A percentile compares a stretch with the other conserved stretches of the same genome.
Evolutionary conservation across 768 basidiomycete genomes (phyloP).

Genomic region (Hirschioporus abietinus): DNA sequence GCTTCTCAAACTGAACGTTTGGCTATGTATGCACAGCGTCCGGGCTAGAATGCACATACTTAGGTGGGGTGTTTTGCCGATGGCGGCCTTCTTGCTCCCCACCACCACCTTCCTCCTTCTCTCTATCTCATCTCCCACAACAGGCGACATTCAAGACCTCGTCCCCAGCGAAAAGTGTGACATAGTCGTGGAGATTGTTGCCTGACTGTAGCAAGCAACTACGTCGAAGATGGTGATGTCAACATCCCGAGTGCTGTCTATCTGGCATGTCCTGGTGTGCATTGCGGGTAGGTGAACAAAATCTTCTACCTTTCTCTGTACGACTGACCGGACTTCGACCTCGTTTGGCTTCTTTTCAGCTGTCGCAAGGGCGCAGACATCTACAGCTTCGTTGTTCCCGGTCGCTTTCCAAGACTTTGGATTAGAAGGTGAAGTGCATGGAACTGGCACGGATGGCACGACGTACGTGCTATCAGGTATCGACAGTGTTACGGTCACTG

Average conservation of each 20-base stretch:
- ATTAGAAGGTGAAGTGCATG: not conserved
- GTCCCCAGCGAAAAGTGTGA: too few relatives aligned
- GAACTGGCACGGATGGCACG: conserved; percentile 4
- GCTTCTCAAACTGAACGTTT: not conserved
- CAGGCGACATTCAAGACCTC: not conserved
- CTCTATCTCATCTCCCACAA: not conserved
- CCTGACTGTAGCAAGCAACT: not conserved
- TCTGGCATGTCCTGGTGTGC: not conserved
- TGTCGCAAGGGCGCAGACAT: not conserved
- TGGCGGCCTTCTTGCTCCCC: not conserved
- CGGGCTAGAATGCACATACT: not conserved
- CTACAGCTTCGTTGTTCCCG: not conserved
- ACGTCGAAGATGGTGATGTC: not conserved
- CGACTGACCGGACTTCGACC: not conserved
- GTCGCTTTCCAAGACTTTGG: not conserved
- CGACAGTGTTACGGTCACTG: not conserved
- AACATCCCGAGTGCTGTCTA: not conserved
- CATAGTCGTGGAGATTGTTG: too few relatives aligned
- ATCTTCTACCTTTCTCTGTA: not conserved
- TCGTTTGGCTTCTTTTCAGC: not conserved
- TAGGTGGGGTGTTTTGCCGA: not conserved
- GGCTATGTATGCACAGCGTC: not conserved
- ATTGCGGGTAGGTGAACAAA: not conserved
- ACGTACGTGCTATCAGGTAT: not conserved
- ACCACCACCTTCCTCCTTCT: not conserved